Conservation (phyloP, 2,329 filamentous ascomycete genomes). For the Claviceps paspali region DNA sequence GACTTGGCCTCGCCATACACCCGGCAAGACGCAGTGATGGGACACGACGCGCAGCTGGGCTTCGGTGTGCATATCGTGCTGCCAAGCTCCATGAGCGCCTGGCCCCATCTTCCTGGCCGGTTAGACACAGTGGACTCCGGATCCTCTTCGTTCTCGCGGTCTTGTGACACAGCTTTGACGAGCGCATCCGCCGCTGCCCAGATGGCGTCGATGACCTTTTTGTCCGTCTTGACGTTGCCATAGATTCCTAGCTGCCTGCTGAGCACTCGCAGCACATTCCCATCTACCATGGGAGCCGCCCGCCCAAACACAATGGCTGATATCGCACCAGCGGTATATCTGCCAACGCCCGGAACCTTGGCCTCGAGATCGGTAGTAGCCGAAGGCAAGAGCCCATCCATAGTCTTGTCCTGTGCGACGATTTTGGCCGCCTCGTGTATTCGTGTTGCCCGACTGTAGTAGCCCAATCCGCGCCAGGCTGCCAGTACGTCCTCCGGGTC, state of each 20-base stretch:
- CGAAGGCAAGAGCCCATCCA: conserved; percentile 34
- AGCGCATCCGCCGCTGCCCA: conserved; percentile 44
- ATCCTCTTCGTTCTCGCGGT: conserved; percentile 12
- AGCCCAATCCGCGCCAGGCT: conserved; percentile 46
- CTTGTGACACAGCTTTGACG: conserved; percentile 33
- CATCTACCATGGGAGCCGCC: conserved; percentile 45
- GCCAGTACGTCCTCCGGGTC: conserved; percentile 38
- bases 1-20: conserved; percentile 31
- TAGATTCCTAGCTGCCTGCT: conserved; percentile 43
- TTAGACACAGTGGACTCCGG: conserved; percentile 17
- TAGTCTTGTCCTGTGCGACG: conserved; percentile 26
- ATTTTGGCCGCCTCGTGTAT: conserved; percentile 41
- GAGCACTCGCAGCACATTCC: conserved; percentile 46
- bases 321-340: conserved; percentile 48
- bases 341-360: conserved; percentile 42
- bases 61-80: conserved; percentile 46
- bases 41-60: conserved; percentile 38
- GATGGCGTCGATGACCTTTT: conserved; percentile 32
- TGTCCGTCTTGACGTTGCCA: conserved; percentile 41
- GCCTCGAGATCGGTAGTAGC: conserved; percentile 29
- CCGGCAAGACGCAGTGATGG: conserved; percentile 34
- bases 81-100: conserved; percentile 50
- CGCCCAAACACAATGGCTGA: conserved; percentile 47
- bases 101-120: conserved; percentile 44
- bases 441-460: conserved; percentile 48